These are phyloP conservation scores for Chrysanthemum lavandulifolium DNA, from an alignment of 129 eudicot genomes.

Conservation along the genomic window DNA sequence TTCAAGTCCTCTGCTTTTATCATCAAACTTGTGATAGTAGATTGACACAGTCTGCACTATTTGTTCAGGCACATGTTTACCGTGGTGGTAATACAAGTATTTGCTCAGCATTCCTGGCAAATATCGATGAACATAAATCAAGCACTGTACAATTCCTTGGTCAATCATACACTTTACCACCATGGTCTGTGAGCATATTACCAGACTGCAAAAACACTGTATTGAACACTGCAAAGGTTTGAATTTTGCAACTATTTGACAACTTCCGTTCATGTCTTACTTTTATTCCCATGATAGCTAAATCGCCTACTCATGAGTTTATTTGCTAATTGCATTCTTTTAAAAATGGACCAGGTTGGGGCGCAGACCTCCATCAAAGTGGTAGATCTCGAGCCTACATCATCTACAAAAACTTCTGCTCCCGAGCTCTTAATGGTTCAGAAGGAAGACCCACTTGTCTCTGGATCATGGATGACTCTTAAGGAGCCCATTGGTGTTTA, in stretches of 20 bases:
- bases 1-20: conserved; percentile 21
- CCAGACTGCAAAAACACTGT: conserved; percentile 85
- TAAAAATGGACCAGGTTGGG: conserved; percentile 58
- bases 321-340: background rate
- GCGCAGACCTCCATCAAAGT: conserved; percentile 80
- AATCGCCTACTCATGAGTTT: conserved; percentile 1
- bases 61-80: conserved; percentile 81
- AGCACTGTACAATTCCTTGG: conserved; percentile 62
- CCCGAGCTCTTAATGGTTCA: conserved; percentile 29
- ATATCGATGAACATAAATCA: conserved; percentile 74
- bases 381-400: conserved; percentile 29
- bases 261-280: background rate
- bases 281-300: conserved; percentile 2
- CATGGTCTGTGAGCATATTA: conserved; percentile 96
- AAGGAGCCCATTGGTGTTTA: conserved; percentile 68
- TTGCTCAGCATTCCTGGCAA: conserved; percentile 96
- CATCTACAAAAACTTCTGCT: conserved; percentile 27
- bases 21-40: background rate
- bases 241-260: conserved; percentile 15
- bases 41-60: conserved; percentile 14
- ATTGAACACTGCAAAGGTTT: conserved; percentile 91
- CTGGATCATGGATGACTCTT: conserved; percentile 59
- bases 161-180: conserved; percentile 70
- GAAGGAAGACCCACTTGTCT: conserved; percentile 25
- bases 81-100: conserved; percentile 45